Base-by-base conservation (phyloP, 2,329 filamentous ascomycete species). In the Graphiopsis chlorocephala region DNA sequence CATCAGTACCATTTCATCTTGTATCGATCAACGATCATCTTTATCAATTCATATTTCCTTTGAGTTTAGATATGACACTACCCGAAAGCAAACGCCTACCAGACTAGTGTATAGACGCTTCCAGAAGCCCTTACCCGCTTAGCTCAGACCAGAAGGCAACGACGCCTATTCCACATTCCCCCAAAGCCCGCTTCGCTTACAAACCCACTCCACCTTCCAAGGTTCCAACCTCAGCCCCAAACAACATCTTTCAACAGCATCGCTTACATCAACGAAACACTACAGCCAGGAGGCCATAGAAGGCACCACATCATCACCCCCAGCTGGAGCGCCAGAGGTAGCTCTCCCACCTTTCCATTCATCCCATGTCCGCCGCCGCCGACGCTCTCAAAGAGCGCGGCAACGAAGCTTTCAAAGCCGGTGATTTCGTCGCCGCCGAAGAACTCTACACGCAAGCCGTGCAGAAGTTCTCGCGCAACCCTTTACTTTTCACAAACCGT, bases 401-500 rank as follows among this genome's bases (percentile, higher is more conserved):
- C 68, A 91, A 91, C 76, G 81, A 80, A 60, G 84, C 83, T 73
- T 94, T 90, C 77, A 83, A 86, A 67, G 78, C 81, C 10, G 86
- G 85, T 67, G 87, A 93, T 70, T 93, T 84, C 73, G 76, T 79
- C 5, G 82, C 79, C 26, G 91, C 91, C 42, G 90, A 92, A 68
- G 55, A 82, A 23, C 79, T 88, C 65, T 94, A 94, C 77, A 89
- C 89, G 4, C 86, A 90, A 76, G 91, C 91, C 80, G 93, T 97
- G 71, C 87, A 90, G 71, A 87, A 88, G 74, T 91, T 96, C 77
- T 85, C 90, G 4, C 84, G 82, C 63, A 95, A 96, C 74, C 86
- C 90, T 1, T 83, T 90, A 31, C 85, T 97, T 59, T 97, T 93
- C 79, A 94, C 92, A 45, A 98, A 97, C 79, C 91, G 93, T 62